Evolutionary conservation across 2,329 filamentous ascomycete species (phyloP).

Genomic region (Raffaelea arxii): DNA sequence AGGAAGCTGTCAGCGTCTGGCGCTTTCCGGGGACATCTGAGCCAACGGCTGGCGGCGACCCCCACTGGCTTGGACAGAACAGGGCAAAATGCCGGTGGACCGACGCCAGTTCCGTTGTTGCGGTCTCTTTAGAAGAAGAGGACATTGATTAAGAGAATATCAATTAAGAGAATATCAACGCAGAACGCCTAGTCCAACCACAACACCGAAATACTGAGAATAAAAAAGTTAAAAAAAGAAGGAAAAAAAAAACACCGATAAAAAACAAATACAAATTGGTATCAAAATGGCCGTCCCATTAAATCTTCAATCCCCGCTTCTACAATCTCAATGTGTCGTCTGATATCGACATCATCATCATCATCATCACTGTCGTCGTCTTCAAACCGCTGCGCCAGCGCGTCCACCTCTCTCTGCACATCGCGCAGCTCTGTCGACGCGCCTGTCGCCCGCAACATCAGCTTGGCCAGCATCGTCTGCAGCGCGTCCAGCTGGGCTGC

Average conservation of each 20-base stretch:
- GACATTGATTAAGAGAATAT: no score
- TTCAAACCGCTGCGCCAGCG: slow-evolving; percentile 1
- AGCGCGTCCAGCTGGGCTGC: slow-evolving; percentile 3
- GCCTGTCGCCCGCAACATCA: background rate
- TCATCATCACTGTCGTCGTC: background rate
- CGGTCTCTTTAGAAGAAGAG: no score
- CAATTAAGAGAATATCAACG: no score
- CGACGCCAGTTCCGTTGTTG: no score
- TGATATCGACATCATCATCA: slow-evolving; percentile 4
- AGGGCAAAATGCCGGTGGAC: no score
- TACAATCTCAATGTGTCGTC: slow-evolving; percentile 8
- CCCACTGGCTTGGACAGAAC: no score
- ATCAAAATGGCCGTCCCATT: background rate
- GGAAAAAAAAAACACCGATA: background rate
- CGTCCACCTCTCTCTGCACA: slow-evolving; percentile 2
- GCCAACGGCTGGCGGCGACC: no score
- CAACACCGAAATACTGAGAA: no score
- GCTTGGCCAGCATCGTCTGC: slow-evolving; percentile 3
- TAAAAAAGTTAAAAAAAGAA: background rate
- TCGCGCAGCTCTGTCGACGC: slow-evolving; percentile 7
- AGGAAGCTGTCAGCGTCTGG: no score
- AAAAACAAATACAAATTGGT: no score
- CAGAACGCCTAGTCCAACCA: no score
- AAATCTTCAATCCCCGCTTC: slow-evolving; percentile 8
- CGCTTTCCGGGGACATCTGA: no score